Evolutionary conservation across 257 asterid species (phyloP), one percentile per base, ranked within the genome.

Genomic region (Capsicum rhomboideum): DNA sequence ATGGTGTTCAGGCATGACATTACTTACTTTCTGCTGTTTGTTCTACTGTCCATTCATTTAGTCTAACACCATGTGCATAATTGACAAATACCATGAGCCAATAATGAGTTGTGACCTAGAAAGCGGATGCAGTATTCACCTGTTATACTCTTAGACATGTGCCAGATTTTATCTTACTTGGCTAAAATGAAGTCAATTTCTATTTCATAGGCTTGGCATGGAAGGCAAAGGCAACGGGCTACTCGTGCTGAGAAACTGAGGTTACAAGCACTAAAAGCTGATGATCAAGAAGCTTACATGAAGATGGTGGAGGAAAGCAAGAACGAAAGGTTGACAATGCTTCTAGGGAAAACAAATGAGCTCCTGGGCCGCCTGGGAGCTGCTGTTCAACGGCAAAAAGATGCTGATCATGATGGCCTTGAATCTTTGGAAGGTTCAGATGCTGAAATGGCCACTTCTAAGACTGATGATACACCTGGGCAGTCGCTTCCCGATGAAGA

Each of bases 291-390:
- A 92, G 99, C 99, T 85, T 97, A 97, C 91, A 92, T 93, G 98
- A 97, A 93, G 91, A 92, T 97, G 98, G 99, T 95, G 61, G 98
- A 97, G 90, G 99, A 97, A 92, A 97, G 99, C 91, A 97, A 97
- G 88, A 97, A 95, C 54, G 99, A 95, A 83, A 90, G 98, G 83
- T 86, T 97, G 90, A 97, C 97, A 20, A 93, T 93, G 99, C 98
- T 97, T 90, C 93, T 97, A 18, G 98, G 97, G 79, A 97, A 97
- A 91, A 97, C 99, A 34, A 95, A 97, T 67, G 98, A 97, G 53
- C 98, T 97, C 20, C 89, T 97, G 49, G 98, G 90, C 87, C 94
- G 97, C 66, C 77, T 97, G 84, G 98, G 98, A 87, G 99, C 99
- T 88, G 99, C 99, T 86, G 99, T 97, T 87, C 99, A 97, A 88